A percentile compares a stretch with the other conserved stretches of the same genome.
Evolutionary conservation across 1,284 basidiomycete genomes (phyloP).

Genomic region (Leccinum proliferum): DNA sequence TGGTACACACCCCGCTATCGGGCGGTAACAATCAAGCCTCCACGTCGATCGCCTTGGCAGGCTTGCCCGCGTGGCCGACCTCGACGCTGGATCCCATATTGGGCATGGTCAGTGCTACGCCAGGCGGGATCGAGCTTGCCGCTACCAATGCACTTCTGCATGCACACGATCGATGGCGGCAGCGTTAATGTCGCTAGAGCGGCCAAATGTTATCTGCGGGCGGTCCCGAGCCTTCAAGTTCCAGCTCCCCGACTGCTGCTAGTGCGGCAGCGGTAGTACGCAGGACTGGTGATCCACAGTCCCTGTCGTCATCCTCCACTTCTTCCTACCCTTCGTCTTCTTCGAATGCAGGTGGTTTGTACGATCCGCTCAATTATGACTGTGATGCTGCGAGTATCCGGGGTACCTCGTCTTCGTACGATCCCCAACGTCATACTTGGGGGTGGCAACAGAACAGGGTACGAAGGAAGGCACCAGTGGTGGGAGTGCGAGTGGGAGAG

Average conservation of each 20-base stretch:
- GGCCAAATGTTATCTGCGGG: slow-evolving; percentile 27
- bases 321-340: slow-evolving; percentile 15
- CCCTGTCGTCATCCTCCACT: slow-evolving; percentile 15
- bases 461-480: slow-evolving; percentile 15
- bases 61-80: slow-evolving; percentile 29
- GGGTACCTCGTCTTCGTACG: slow-evolving; percentile 18
- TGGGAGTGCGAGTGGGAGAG: slow-evolving; percentile 14
- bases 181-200: slow-evolving; percentile 8
- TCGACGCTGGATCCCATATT: slow-evolving; percentile 29
- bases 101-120: slow-evolving; percentile 28
- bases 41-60: slow-evolving; percentile 23
- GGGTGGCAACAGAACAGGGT: slow-evolving; percentile 7
- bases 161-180: slow-evolving; percentile 14
- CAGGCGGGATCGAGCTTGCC: slow-evolving; percentile 28
- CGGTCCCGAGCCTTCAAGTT: slow-evolving; percentile 18
- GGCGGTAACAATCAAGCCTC: slow-evolving; percentile 11
- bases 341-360: slow-evolving; percentile 15
- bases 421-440: slow-evolving; percentile 20
- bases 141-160: slow-evolving; percentile 9
- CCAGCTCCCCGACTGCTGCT: slow-evolving; percentile 5
- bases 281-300: slow-evolving; percentile 17
- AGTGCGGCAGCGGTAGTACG: slow-evolving; percentile 7
- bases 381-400: slow-evolving; percentile 15
- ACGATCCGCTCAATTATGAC: slow-evolving; percentile 23
- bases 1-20: slow-evolving; percentile 18